Conservation (phyloP, 2,329 filamentous ascomycete genomes). For the Colletotrichum plurivorum region DNA sequence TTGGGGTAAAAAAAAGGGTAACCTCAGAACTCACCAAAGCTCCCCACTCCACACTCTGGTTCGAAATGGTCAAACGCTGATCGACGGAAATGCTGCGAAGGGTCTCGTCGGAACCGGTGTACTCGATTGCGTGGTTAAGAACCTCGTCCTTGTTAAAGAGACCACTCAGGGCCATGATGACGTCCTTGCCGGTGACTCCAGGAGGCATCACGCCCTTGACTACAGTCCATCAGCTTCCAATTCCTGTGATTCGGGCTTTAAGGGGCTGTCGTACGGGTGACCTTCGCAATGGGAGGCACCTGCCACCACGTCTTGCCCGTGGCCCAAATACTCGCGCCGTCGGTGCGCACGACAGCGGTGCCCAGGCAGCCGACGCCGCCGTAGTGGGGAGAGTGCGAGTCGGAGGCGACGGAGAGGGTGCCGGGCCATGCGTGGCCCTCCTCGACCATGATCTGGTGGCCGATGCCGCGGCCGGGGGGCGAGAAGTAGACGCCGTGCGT, state of each 20-base stretch:
- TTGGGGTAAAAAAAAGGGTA: not conserved
- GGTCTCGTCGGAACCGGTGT: constrained; percentile 84
- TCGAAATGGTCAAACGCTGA: constrained; percentile 79
- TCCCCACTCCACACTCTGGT: constrained; percentile 89
- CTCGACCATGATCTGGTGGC: constrained; percentile 94
- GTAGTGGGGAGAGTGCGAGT: constrained; percentile 87
- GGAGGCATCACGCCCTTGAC: constrained; percentile 68
- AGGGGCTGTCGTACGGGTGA: constrained; percentile 77
- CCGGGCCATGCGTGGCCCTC: constrained; percentile 88
- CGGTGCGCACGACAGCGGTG: constrained; percentile 83
- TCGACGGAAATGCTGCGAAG: constrained; percentile 81
- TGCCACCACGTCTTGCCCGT: constrained; percentile 91
- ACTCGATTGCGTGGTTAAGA: constrained; percentile 92
- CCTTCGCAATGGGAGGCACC: constrained; percentile 85
- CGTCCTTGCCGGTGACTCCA: constrained; percentile 93
- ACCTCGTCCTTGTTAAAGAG: constrained; percentile 91
- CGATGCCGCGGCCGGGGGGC: constrained; percentile 81
- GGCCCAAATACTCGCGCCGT: constrained; percentile 88
- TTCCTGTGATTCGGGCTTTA: too few relatives aligned
- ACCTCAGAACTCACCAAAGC: constrained; percentile 61
- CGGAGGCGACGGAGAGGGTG: constrained; percentile 84
- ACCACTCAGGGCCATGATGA: constrained; percentile 90
- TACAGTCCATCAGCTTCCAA: too few relatives aligned
- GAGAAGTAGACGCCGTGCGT: constrained; percentile 85
- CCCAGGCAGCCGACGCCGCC: constrained; percentile 84